Base-by-base conservation (phyloP, 352 stramenopile species). In the Pythium dissotocum region DNA sequence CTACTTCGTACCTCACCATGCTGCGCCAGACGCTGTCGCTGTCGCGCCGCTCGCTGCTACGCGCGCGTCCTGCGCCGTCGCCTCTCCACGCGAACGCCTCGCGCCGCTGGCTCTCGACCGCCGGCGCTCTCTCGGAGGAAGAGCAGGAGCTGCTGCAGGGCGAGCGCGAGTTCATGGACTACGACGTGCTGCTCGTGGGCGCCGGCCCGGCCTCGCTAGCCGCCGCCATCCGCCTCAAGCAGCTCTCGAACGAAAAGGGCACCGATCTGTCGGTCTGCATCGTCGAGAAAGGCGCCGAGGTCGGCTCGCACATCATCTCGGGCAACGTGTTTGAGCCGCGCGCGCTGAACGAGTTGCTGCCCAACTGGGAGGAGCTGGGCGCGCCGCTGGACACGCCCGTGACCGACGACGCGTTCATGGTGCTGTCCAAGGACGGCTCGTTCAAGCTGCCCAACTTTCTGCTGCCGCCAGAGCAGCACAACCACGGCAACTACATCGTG, bases 401-500 rank as follows among this genome's bases (percentile, higher is more conserved):
- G 58, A 93, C 76, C 18, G 81, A 98, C 52, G 97, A 99, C 74
- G 70, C 89, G 61, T 99, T 99, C 70, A 73, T 98, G 36, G 65
- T 99, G 16, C 76, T 99, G 21, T 94, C 87, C 12, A 84, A 99
- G 85, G 82, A 80, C 13, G 91, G 90, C 35, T 87, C 77, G 26
- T 84, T 96, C 58, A 75, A 80, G 42, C 79, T 99, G 59, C 97
- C 97, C 9, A 93, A 98, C 63, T 79, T 99, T 7, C 65, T 99
- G 38, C 77, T 99, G 49, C 97, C 97, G 2, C 80, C 80, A 13
- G 89, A 99, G 79, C 89, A 99, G 89, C 90, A 99, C 83, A 99
- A 99, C 76, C 63, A 99, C 60, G 97, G 98, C 61, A 99, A 99
- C 88, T 99, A 98, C 80, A 91, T 99, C 42, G 97, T 99, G 59